These are phyloP conservation scores for Trichosporon inkin DNA, from an alignment of 1,284 basidiomycete species.

Conservation along the genomic window DNA sequence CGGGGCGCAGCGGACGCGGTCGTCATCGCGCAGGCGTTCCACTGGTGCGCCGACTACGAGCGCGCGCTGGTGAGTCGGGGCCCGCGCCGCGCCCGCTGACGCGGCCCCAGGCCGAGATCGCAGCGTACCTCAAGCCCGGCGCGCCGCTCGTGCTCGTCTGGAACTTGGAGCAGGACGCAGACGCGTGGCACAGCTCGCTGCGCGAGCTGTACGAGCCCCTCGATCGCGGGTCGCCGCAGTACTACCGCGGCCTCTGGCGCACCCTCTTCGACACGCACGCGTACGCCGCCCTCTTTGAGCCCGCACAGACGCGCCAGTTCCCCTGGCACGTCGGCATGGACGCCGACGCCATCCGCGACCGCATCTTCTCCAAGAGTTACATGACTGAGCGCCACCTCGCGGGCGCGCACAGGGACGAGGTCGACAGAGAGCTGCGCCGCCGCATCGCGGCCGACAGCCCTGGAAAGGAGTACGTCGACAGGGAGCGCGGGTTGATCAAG, in stretches of 20 bases:
- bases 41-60: conserved; percentile 49
- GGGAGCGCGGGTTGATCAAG: conserved; percentile 39
- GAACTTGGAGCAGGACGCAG: conserved; percentile 40
- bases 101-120: conserved; percentile 40
- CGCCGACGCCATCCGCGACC: conserved; percentile 37
- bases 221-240: conserved; percentile 44
- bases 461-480: conserved; percentile 41
- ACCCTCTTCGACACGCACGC: conserved; percentile 35
- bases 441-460: conserved; percentile 23
- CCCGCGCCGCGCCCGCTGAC: conserved; percentile 11
- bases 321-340: conserved; percentile 32
- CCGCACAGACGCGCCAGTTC: conserved; percentile 23
- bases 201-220: conserved; percentile 35
- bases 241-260: conserved; percentile 40
- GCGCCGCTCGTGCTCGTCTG: conserved; percentile 48
- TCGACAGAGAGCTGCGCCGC: conserved; percentile 27
- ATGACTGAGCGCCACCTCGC: conserved; percentile 39
- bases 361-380: conserved; percentile 46
- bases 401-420: conserved; percentile 26
- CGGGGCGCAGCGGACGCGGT: conserved; percentile 43
- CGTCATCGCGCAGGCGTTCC: conserved; percentile 49
- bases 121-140: conserved; percentile 44
- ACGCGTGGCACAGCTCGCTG: conserved; percentile 26
- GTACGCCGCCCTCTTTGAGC: conserved; percentile 35
- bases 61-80: conserved; percentile 44